These are phyloP conservation scores for Harringtonia aguacate DNA, from an alignment of 2,329 filamentous ascomycete species.

Conservation along the genomic window DNA sequence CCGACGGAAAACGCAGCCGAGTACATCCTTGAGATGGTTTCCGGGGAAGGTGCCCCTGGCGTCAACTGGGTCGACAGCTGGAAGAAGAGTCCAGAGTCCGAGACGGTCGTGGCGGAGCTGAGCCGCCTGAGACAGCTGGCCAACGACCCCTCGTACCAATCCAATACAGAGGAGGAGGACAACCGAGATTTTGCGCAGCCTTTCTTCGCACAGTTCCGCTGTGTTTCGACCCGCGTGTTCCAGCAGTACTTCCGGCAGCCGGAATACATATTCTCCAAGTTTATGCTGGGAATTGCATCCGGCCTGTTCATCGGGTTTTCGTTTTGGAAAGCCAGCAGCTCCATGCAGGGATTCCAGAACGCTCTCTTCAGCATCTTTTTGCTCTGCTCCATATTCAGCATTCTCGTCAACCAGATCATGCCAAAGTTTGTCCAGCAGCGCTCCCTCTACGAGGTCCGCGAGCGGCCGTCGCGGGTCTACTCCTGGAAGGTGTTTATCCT, in stretches of 20 bases:
- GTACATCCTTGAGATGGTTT: conserved; percentile 61
- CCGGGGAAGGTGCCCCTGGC: conserved; percentile 51
- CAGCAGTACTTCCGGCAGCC: conserved; percentile 88
- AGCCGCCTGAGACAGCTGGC: too few species aligned
- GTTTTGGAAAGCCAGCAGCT: conserved; percentile 61
- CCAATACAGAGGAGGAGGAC: too few species aligned
- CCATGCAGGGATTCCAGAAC: conserved; percentile 69
- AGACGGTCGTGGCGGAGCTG: too few species aligned
- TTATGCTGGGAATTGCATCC: conserved; percentile 50
- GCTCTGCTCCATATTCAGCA: conserved; percentile 69
- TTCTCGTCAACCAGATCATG: conserved; percentile 70
- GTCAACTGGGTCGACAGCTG: conserved; percentile 55
- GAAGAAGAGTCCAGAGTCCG: conserved; percentile 48
- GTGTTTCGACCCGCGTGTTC: too few species aligned
- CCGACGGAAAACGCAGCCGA: conserved; percentile 68
- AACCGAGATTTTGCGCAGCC: too few species aligned
- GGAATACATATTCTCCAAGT: conserved; percentile 79
- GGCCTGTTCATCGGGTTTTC: conserved; percentile 75
- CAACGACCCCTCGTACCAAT: too few species aligned
- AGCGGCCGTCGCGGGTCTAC: conserved; percentile 75
- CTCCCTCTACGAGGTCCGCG: conserved; percentile 72
- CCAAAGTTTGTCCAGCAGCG: conserved; percentile 76
- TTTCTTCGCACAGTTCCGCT: too few species aligned
- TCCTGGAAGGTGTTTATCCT: conserved; percentile 79
- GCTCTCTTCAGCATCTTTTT: conserved; percentile 82